phyloP scores from a whole-genome alignment of 148 eudicot genomes.

The Rhododendron molle region DNA sequence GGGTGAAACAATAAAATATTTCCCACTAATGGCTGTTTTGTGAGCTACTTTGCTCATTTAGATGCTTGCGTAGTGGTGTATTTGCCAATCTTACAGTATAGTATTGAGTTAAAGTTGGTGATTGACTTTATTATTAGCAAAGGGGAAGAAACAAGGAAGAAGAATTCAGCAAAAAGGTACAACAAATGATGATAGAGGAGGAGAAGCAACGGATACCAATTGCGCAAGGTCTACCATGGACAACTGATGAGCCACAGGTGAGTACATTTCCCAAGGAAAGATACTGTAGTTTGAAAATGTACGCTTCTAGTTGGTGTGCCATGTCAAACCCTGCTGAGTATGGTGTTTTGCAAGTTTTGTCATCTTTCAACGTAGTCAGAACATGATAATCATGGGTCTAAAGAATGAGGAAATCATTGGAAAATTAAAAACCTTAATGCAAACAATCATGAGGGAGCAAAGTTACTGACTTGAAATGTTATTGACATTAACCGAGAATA shows the following conservation, averaged over 20 bases:
- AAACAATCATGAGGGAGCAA: too few relatives aligned
- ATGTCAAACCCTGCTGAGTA: not conserved
- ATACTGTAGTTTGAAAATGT: not conserved
- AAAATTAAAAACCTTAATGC: not conserved
- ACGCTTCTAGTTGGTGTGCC: not conserved
- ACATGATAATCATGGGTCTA: not conserved
- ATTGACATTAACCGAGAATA: not conserved
- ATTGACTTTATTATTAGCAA: slow-evolving; percentile 40
- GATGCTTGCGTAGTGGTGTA: not conserved
- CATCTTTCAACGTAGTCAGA: not conserved
- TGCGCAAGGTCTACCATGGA: slow-evolving; percentile 96
- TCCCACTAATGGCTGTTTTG: not conserved
- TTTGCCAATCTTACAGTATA: not conserved
- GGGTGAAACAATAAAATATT: not conserved
- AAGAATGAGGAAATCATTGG: not conserved
- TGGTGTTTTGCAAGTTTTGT: not conserved
- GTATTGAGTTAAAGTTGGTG: not conserved
- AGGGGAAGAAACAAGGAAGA: slow-evolving; percentile 85
- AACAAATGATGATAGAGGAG: slow-evolving; percentile 67
- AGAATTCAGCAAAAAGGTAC: slow-evolving; percentile 70
- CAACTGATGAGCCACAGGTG: slow-evolving; percentile 94
- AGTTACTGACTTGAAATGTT: not conserved
- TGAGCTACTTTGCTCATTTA: not conserved
- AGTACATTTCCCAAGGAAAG: not conserved
- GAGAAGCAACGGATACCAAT: slow-evolving; percentile 76